Base-by-base conservation (phyloP, 2,329 filamentous ascomycete genomes). In the Phyllosticta citribraziliensis region DNA sequence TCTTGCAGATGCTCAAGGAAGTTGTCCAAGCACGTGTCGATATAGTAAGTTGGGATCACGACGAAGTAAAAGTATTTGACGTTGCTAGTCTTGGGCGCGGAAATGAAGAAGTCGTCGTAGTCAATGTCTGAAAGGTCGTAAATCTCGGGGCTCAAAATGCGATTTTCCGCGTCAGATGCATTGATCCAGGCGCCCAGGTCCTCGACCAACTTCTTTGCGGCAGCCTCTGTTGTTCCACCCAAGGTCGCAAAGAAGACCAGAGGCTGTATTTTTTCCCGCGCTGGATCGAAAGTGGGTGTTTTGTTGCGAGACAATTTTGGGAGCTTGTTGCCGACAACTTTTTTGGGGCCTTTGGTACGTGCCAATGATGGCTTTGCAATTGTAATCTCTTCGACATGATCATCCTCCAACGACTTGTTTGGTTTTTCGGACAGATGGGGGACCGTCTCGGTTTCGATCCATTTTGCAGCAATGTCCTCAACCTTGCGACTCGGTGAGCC, bases 41-140 rank as follows among this genome's bases (percentile, higher is more conserved):
- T 96, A 70, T 97, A 95, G 78, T 97, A 97, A 65, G 89, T 92
- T 0, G 93, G 94, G 3, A 97, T 75, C 47, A 97, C 76, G 60
- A 97, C 80, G 50, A 95, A 79, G 74, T 97, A 99, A 67, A 97
- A 86, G 67, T 87, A 84, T 64, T 86, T 84, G 2, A 81, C 76
- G 20, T 76, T 75, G 25, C 76, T 72, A 5, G 77, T 70, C 70
- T 88, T 88, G 0, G 92, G 91, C 0, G 86, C 83, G 2, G 81
- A 83, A 62, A 96, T 85, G 70, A 97, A 97, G 74, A 88, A 96
- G 70, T 97, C 91, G 68, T 99, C 93, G 67, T 93, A 89, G 68
- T 97, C 93, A 58, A 95, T 82, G 64, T 96, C 87, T 2, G 92
- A 86, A 25, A 97, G 77, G 69, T 97, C 91, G 62, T 88, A 79